A percentile compares a stretch with the other conserved stretches of the same genome.
Evolutionary conservation across 2,329 filamentous ascomycete species (phyloP).

Genomic region (Colletotrichum sp.): DNA sequence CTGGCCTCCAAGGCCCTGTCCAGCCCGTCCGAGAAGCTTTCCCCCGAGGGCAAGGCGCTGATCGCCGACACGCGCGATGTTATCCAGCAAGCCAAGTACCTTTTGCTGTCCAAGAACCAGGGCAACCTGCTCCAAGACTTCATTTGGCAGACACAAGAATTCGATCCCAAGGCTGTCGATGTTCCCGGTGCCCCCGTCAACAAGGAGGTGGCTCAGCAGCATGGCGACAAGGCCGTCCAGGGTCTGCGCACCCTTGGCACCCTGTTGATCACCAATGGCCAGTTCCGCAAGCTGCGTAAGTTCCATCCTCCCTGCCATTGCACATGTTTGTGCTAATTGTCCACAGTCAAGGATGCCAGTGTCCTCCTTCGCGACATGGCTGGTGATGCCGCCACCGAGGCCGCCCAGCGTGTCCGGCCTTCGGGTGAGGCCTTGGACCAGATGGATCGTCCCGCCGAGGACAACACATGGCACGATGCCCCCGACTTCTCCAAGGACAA

Average conservation of each 20-base stretch:
- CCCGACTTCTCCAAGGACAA: constrained; percentile 76
- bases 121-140: constrained; percentile 96
- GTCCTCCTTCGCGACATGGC: constrained; percentile 88
- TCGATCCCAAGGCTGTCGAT: constrained; percentile 67
- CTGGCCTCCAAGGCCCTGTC: constrained; percentile 73
- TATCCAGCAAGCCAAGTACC: constrained; percentile 81
- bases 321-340: constrained; percentile 18
- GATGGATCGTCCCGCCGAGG: constrained; percentile 83
- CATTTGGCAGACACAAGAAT: constrained; percentile 88
- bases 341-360: constrained; percentile 74
- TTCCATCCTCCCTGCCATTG: constrained; percentile 24
- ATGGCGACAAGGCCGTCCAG: constrained; percentile 82
- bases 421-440: constrained; percentile 76
- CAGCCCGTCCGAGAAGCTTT: constrained; percentile 78
- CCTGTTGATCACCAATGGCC: constrained; percentile 91
- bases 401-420: constrained; percentile 77
- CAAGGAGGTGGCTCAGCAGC: constrained; percentile 80
- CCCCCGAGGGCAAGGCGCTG: constrained; percentile 79
- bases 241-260: constrained; percentile 88
- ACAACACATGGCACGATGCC: constrained; percentile 92
- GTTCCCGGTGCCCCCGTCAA: constrained; percentile 71
- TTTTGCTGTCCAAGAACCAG: constrained; percentile 92
- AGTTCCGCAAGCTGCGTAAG: constrained; percentile 89
- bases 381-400: constrained; percentile 84
- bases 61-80: constrained; percentile 80